Percentiles rank a stretch among this genome's conserved stretches.
phyloP scores from a whole-genome alignment of 331 rosid genomes.

The Stylosanthes scabra region DNA sequence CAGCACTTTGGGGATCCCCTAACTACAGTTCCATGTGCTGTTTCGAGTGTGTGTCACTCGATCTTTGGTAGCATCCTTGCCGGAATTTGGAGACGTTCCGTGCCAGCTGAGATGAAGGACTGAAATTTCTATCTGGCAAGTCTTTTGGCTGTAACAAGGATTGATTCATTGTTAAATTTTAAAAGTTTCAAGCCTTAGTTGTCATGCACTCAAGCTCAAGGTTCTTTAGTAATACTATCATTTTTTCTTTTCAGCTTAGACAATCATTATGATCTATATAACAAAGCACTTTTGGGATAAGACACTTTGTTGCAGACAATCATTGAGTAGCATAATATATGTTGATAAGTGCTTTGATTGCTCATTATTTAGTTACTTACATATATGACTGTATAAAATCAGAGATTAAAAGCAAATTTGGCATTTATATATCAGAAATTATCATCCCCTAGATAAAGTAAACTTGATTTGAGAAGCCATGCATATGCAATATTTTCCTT shows the following conservation, averaged over 20 bases:
- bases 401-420: neutral
- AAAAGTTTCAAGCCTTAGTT: neutral
- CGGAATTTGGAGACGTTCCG: constrained; percentile 79
- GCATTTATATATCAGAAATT: neutral
- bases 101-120: constrained; percentile 49
- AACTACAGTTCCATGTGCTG: constrained; percentile 87
- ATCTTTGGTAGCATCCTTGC: constrained; percentile 80
- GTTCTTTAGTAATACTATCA: neutral
- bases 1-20: constrained; percentile 88
- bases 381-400: neutral
- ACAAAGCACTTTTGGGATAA: too few species aligned
- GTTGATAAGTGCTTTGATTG: neutral
- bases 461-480: neutral
- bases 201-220: constrained; percentile 5
- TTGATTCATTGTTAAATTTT: constrained; percentile 14
- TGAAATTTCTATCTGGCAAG: constrained; percentile 27
- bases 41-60: constrained; percentile 80
- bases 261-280: too few species aligned
- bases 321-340: neutral
- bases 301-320: neutral
- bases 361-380: neutral
- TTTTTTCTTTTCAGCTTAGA: too few species aligned
- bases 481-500: neutral
- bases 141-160: constrained; percentile 18
- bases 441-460: neutral